Evolutionary conservation across 2,329 filamentous ascomycete species (phyloP).

Genomic region (Scedosporium apiospermum): DNA sequence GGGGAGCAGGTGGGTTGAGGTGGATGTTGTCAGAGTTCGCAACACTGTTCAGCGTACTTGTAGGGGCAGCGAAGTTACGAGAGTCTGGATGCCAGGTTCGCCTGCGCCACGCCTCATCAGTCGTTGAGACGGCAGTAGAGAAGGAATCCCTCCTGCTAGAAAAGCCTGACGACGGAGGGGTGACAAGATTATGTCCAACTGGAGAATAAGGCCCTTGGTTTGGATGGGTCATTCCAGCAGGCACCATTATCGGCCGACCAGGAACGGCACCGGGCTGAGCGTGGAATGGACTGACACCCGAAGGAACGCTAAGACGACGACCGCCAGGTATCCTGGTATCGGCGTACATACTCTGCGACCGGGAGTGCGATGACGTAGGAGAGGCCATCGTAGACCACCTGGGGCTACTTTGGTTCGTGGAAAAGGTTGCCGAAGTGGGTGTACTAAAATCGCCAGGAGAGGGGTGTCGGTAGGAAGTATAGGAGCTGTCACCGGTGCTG

Average conservation of each 20-base stretch:
- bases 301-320: constrained; percentile 75
- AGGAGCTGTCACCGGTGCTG: constrained; percentile 52
- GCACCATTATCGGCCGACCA: constrained; percentile 44
- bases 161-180: constrained; percentile 38
- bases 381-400: constrained; percentile 63
- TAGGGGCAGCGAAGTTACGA: constrained; percentile 51
- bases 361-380: constrained; percentile 59
- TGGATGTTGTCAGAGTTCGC: constrained; percentile 56
- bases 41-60: constrained; percentile 63
- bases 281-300: constrained; percentile 64
- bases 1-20: constrained; percentile 29
- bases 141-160: constrained; percentile 54
- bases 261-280: constrained; percentile 47
- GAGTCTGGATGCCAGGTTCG: constrained; percentile 88
- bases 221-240: constrained; percentile 46
- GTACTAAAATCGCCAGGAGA: constrained; percentile 72
- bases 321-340: constrained; percentile 55
- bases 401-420: constrained; percentile 66
- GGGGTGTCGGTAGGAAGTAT: constrained; percentile 51
- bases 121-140: constrained; percentile 32
- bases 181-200: constrained; percentile 31
- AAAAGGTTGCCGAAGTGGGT: constrained; percentile 75
- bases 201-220: constrained; percentile 45
- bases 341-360: constrained; percentile 62
- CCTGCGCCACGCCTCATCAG: constrained; percentile 70